These are phyloP conservation scores for Botrytis paeoniae DNA, from an alignment of 2,329 filamentous ascomycete genomes.

Conservation along the genomic window DNA sequence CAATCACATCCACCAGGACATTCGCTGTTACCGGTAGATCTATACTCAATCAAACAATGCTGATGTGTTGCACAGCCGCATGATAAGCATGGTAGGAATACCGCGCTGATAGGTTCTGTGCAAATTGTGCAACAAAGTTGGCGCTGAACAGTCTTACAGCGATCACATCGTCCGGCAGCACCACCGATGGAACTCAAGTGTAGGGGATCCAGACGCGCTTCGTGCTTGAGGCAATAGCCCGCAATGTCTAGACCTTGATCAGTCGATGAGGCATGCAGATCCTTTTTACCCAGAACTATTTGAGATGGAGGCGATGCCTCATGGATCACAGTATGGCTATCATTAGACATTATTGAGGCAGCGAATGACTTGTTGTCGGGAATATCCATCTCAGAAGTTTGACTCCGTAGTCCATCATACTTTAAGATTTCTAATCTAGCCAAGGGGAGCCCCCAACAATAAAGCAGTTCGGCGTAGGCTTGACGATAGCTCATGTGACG, in stretches of 20 bases:
- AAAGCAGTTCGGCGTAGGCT: conserved; percentile 66
- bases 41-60: conserved; percentile 43
- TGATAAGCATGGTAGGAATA: conserved; percentile 59
- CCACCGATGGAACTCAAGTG: conserved; percentile 42
- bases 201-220: conserved; percentile 59
- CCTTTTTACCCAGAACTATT: conserved; percentile 56
- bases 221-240: conserved; percentile 61
- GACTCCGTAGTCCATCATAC: conserved; percentile 60
- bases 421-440: conserved; percentile 66
- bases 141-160: conserved; percentile 53
- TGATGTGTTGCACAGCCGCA: conserved; percentile 63
- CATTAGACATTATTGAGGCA: conserved; percentile 32
- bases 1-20: conserved; percentile 66
- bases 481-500: conserved; percentile 60
- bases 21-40: conserved; percentile 43
- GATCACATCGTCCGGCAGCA: conserved; percentile 48
- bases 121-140: conserved; percentile 63
- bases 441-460: conserved; percentile 62
- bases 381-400: conserved; percentile 37
- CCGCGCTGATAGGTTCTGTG: conserved; percentile 55
- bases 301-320: conserved; percentile 42
- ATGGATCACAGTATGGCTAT: conserved; percentile 28
- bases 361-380: conserved; percentile 33
- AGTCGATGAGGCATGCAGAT: conserved; percentile 48
- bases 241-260: conserved; percentile 58